Percentiles rank a stretch among this genome's conserved stretches.
phyloP scores from a whole-genome alignment of 1,139 yeast genomes.

The Waltiozyma sp. region DNA sequence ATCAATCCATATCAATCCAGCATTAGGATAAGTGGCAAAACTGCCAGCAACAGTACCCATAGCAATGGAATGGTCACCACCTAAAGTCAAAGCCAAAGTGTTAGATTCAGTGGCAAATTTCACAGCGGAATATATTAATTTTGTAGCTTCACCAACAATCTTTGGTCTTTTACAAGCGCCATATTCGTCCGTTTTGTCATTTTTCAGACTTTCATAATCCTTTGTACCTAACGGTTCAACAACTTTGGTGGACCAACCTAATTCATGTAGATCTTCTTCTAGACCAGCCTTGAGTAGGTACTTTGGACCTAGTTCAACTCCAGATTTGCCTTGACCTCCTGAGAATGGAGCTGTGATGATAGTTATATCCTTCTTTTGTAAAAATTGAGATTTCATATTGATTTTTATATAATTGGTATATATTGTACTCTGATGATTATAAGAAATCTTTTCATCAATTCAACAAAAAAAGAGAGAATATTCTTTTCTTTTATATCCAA shows the following conservation, averaged over 20 bases:
- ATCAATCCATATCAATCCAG: slow-evolving; percentile 91
- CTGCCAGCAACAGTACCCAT: slow-evolving; percentile 89
- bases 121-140: slow-evolving; percentile 54
- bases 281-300: slow-evolving; percentile 67
- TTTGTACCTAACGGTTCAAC: slow-evolving; percentile 46
- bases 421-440: too few species aligned
- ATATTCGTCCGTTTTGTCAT: slow-evolving; percentile 34
- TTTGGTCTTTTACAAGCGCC: slow-evolving; percentile 63
- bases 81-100: slow-evolving; percentile 71
- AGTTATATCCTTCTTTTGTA: slow-evolving; percentile 14
- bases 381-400: neutral
- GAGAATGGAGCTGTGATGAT: slow-evolving; percentile 60
- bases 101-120: slow-evolving; percentile 35
- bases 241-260: slow-evolving; percentile 64
- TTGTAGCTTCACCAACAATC: slow-evolving; percentile 66
- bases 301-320: slow-evolving; percentile 92
- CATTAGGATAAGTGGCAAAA: slow-evolving; percentile 68
- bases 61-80: slow-evolving; percentile 96
- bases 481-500: neutral
- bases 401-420: too few species aligned
- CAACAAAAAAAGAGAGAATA: neutral
- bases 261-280: slow-evolving; percentile 42
- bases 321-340: slow-evolving; percentile 94
- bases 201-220: slow-evolving; percentile 30
- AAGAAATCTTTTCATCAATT: neutral